These are phyloP conservation scores for Malus asiatica DNA, from an alignment of 306 rosid genomes.

Conservation along the genomic window DNA sequence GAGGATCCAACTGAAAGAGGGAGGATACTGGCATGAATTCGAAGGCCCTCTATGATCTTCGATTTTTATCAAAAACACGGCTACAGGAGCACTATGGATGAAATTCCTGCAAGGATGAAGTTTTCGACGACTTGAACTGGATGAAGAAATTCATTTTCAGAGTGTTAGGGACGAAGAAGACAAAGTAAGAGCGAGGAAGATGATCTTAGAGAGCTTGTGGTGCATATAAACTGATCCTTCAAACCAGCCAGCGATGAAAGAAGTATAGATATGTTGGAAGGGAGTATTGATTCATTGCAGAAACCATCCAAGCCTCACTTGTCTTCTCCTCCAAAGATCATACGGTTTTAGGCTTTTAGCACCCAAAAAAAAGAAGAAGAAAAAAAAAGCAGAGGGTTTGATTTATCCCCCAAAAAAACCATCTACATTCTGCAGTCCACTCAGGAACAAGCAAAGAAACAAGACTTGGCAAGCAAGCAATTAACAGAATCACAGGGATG, in stretches of 20 bases:
- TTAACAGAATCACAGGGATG: too few relatives aligned
- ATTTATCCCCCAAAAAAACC: too few relatives aligned
- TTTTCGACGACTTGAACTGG: background rate
- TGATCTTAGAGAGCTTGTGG: too few relatives aligned
- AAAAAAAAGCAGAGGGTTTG: too few relatives aligned
- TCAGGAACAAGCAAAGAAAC: too few relatives aligned
- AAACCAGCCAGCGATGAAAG: constrained; percentile 18
- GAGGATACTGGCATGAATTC: background rate
- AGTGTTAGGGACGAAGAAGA: constrained; percentile 14
- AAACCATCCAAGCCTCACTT: constrained; percentile 22
- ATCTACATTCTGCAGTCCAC: too few relatives aligned
- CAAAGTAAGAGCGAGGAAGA: constrained; percentile 14
- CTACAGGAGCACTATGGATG: background rate
- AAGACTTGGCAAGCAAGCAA: too few relatives aligned
- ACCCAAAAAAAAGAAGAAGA: too few relatives aligned
- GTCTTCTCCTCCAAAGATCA: background rate
- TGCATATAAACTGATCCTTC: constrained; percentile 14
- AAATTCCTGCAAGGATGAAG: background rate
- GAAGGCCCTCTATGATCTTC: background rate
- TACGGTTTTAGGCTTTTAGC: too few relatives aligned
- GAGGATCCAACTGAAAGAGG: background rate
- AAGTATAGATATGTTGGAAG: constrained; percentile 35
- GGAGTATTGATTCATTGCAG: constrained; percentile 19
- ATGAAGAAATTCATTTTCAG: constrained; percentile 12
- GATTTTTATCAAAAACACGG: background rate